A percentile compares a stretch with the other conserved stretches of the same genome.
Conservation (phyloP, 129 eudicot genomes). For the Helichrysum umbraculigerum region DNA sequence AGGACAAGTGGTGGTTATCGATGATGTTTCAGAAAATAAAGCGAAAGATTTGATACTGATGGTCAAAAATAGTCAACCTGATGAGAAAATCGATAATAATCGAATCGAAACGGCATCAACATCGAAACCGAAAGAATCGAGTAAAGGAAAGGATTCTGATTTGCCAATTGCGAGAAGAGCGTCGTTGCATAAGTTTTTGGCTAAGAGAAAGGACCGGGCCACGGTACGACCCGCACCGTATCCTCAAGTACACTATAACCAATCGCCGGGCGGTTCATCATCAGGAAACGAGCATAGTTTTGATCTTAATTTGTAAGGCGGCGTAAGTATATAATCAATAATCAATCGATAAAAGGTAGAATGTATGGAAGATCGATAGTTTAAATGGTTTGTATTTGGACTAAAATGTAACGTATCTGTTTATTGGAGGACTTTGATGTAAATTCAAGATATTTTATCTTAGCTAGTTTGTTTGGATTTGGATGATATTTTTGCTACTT, state of each 20-base stretch:
- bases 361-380: too few relatives aligned
- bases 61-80: constrained; percentile 32
- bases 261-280: constrained; percentile 30
- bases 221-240: constrained; percentile 43
- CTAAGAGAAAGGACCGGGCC: constrained; percentile 70
- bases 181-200: constrained; percentile 69
- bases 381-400: not conserved
- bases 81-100: constrained; percentile 3
- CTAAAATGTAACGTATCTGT: not conserved
- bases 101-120: constrained; percentile 20
- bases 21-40: constrained; percentile 57
- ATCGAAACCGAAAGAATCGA: not conserved
- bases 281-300: constrained; percentile 30
- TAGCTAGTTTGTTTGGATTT: not conserved
- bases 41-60: constrained; percentile 48
- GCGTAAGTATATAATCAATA: too few relatives aligned
- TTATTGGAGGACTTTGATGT: constrained; percentile 10
- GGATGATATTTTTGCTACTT: not conserved
- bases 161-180: constrained; percentile 78
- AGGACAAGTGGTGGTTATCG: constrained; percentile 60
- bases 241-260: constrained; percentile 11
- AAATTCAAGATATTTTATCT: constrained; percentile 5
- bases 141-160: constrained; percentile 40
- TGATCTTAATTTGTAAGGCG: constrained; percentile 46
- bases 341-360: too few relatives aligned